These are phyloP conservation scores for Acacia crassicarpa DNA, from an alignment of 306 rosid species.

Conservation along the genomic window DNA sequence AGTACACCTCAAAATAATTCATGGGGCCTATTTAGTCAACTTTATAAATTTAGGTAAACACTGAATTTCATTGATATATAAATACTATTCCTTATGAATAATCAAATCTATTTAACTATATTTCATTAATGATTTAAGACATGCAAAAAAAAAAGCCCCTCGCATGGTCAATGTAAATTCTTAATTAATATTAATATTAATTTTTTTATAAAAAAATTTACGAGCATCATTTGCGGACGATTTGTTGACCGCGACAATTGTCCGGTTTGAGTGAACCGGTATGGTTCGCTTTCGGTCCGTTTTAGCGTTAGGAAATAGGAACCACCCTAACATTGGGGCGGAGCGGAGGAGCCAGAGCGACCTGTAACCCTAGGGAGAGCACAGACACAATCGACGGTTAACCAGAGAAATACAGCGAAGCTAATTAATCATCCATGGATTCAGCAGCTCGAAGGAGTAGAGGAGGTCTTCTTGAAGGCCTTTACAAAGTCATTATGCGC, in stretches of 20 bases:
- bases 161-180: neutral
- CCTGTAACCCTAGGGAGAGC: constrained; percentile 14
- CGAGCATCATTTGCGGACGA: neutral
- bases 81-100: too few species aligned
- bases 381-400: neutral
- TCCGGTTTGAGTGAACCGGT: constrained; percentile 17
- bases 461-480: constrained; percentile 77
- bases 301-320: neutral
- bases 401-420: neutral
- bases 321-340: neutral
- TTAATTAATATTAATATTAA: too few species aligned
- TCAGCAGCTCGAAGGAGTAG: constrained; percentile 57
- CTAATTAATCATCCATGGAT: constrained; percentile 47
- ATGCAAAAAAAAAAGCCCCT: too few species aligned
- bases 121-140: neutral
- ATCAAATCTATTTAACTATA: neutral
- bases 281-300: neutral
- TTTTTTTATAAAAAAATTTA: neutral
- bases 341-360: neutral
- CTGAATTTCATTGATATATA: neutral
- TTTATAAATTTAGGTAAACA: too few species aligned
- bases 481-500: constrained; percentile 85
- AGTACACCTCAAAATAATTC: neutral
- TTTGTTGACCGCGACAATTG: neutral
- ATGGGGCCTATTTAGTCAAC: neutral